These are phyloP conservation scores for Coemansia reversa DNA, from an alignment of 192 early-diverging fungal genomes.

Conservation along the genomic window DNA sequence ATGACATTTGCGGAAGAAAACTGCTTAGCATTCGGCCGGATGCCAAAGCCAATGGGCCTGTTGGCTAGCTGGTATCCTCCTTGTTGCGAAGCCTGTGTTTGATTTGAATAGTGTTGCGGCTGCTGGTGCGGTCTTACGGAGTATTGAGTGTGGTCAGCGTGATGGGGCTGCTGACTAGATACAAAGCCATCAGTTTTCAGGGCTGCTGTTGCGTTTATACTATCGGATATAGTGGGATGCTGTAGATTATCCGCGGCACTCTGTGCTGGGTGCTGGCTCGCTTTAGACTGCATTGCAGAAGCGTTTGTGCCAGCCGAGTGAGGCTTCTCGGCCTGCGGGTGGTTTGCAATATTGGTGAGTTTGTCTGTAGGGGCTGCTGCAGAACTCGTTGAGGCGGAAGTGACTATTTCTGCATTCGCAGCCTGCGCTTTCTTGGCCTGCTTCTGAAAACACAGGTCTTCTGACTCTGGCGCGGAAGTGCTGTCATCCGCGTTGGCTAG, in stretches of 20 bases:
- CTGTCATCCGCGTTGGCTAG: constrained; percentile 1
- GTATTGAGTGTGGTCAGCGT: not conserved
- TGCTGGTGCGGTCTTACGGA: constrained; percentile 1
- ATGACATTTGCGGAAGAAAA: not conserved
- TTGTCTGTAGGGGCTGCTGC: constrained; percentile 2
- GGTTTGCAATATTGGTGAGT: not conserved
- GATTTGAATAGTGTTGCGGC: not conserved
- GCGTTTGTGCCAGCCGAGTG: constrained; percentile 24
- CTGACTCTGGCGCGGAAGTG: constrained; percentile 2
- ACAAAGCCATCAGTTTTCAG: not conserved
- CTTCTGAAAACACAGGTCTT: not conserved
- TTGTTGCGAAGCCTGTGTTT: not conserved
- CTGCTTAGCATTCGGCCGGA: not conserved
- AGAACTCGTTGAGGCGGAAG: not conserved
- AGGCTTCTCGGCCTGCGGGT: constrained; percentile 21
- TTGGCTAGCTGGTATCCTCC: not conserved
- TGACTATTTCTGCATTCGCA: not conserved
- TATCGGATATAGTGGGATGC: not conserved
- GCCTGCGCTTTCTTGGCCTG: not conserved
- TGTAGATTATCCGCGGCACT: not conserved
- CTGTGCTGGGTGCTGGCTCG: not conserved
- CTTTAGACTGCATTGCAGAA: constrained; percentile 7
- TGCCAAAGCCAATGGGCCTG: constrained; percentile 4
- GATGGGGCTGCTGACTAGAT: constrained; percentile 3
- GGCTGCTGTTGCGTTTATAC: not conserved